phyloP scores from a whole-genome alignment of 179 eudicot species.

The Silene coronaria region DNA sequence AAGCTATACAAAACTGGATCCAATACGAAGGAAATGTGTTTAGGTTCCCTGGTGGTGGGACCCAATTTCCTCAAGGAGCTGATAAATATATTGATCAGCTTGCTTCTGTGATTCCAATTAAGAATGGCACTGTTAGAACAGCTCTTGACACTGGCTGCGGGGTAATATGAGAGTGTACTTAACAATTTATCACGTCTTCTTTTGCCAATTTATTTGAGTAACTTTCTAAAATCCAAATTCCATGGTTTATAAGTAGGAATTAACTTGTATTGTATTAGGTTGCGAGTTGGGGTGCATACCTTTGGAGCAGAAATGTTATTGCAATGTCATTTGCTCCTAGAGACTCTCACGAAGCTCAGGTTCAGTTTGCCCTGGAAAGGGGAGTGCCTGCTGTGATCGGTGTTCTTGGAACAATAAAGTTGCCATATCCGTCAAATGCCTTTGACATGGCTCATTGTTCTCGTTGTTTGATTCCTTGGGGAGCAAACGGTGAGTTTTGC shows the following conservation, averaged over 20 bases:
- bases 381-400: constrained; percentile 80
- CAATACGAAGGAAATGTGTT: constrained; percentile 74
- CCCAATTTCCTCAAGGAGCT: constrained; percentile 74
- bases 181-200: too few species aligned
- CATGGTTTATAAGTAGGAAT: neutral
- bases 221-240: neutral
- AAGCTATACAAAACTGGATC: constrained; percentile 77
- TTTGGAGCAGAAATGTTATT: constrained; percentile 66
- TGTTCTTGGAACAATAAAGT: constrained; percentile 64
- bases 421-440: constrained; percentile 68
- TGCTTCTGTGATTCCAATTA: constrained; percentile 55
- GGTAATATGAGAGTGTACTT: constrained; percentile 30
- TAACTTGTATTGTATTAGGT: constrained; percentile 36
- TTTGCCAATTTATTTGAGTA: neutral
- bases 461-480: constrained; percentile 76
- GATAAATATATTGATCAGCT: constrained; percentile 71
- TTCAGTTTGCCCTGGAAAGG: constrained; percentile 76
- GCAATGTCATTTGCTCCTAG: constrained; percentile 82
- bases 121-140: constrained; percentile 62
- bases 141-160: constrained; percentile 83
- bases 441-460: constrained; percentile 85
- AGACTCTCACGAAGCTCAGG: constrained; percentile 75
- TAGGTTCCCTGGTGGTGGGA: constrained; percentile 79
- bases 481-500: constrained; percentile 47
- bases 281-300: constrained; percentile 85